Evolutionary conservation across 108 stramenopile species (phyloP), one percentile per base, ranked within the genome.

Genomic region (Asterionellopsis glacialis): DNA sequence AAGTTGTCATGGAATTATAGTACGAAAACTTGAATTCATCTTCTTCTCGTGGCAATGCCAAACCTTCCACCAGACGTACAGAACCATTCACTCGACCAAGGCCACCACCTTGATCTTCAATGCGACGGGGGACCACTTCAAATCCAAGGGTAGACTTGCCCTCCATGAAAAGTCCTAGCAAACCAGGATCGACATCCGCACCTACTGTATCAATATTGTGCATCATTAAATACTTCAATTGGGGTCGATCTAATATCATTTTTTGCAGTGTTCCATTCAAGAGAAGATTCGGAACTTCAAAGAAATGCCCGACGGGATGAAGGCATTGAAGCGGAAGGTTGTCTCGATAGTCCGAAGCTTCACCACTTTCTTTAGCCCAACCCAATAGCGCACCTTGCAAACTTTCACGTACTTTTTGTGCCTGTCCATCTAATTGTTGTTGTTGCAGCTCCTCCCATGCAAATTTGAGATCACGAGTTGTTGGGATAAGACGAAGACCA

Each of bases 151-250:
- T 68, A 7, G 75, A 72, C 11, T 55, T 57, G 11, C 69, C 45
- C 25, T 67, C 51, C 21, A 72, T 49, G 61, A 83, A 83, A 40
- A 62, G 48, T 23, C 82, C 82, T 21, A 83, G 55, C n/a, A 83
- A 51, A 14, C 63, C 72, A 11, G 82, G 65, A 68, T 83, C 82
- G 11, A 79, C 75, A 38, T 73, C 68, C 14, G 78, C 77, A 12
- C 82, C 82, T 24, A 83, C 69, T 0, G 82, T 83, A 55, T 83
- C 82, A 27, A 83, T 83, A 48, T 83, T 83, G 53, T 83, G 82
- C 21, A 83, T 50, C 82, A 83, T 83, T 44, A 83, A 67, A 27
- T 75, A 79, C 38, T 77, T 64, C 13, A 83, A 50, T 56, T 79
- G 82, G 7, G 82, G 82, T 9, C 78, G 75, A 21, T 77, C 68